Percentiles rank a stretch among this genome's conserved stretches.
Evolutionary conservation across 2,329 filamentous ascomycete species (phyloP).

Genomic region (Aspergillus tubingensis): DNA sequence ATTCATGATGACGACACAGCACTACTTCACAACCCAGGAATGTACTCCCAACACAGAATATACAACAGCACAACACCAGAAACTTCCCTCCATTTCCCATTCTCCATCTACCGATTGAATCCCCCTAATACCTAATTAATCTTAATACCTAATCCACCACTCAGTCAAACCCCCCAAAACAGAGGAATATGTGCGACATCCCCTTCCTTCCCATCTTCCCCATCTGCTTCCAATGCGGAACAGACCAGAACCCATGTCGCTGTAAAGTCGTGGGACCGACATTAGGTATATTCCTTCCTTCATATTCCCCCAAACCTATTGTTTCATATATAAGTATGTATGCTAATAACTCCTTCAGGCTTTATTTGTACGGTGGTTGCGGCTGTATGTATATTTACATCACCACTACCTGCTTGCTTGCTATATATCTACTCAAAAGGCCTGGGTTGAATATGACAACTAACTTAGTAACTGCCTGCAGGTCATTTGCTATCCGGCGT

Average conservation of each 20-base stretch:
- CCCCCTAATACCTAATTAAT: background rate
- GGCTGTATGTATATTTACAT: slow-evolving; percentile 48
- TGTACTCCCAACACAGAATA: too few species aligned
- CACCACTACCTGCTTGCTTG: background rate
- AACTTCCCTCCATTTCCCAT: background rate
- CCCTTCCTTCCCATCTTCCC: slow-evolving; percentile 52
- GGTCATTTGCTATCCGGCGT: slow-evolving; percentile 58
- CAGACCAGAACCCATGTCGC: slow-evolving; percentile 59
- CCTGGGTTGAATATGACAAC: too few species aligned
- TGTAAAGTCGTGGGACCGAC: slow-evolving; percentile 61
- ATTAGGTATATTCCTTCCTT: slow-evolving; percentile 44
- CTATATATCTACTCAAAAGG: too few species aligned
- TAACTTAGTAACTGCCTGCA: slow-evolving; percentile 20
- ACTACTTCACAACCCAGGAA: too few species aligned
- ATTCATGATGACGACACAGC: too few species aligned
- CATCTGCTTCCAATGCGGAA: slow-evolving; percentile 58
- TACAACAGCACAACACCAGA: background rate
- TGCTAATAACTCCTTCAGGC: slow-evolving; percentile 25
- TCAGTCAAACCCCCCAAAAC: background rate
- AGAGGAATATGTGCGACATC: slow-evolving; percentile 33
- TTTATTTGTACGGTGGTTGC: slow-evolving; percentile 52
- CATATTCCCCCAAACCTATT: background rate
- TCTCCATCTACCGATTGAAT: background rate
- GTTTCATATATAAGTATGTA: too few species aligned
- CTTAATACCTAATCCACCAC: too few species aligned